Evolutionary conservation across 371 early-diverging fungal species (phyloP), one percentile per base, ranked within the genome.

Genomic region (Apophysomyces trapeziformis): DNA sequence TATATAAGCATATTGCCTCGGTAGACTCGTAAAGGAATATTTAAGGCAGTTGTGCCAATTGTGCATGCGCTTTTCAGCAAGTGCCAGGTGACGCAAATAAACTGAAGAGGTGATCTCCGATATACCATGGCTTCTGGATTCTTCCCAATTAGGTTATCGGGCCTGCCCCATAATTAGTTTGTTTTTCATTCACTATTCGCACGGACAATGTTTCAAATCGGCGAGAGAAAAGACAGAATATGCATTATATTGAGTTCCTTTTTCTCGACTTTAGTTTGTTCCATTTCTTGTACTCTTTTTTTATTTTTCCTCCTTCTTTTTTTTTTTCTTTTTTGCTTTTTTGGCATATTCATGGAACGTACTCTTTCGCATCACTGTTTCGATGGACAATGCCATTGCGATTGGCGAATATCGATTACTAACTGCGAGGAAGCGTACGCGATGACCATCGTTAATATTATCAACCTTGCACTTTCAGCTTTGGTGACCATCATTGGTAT

Each of bases 361-460:
- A 69, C 67, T 14, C 66, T 76, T 16, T 57, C 58, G 9, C 64
- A 57, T 9, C 67, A 67, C 58, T 76, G 74, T 60, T 43, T 63
- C 14, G 68, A 68, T 11, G 61, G 57, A n/a, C 54, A 61, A 38
- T 72, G 73, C 26, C 71, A 73, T 36, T 73, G 73, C 41, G 76
- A 76, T 61, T 76, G 76, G 76, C 63, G 76, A 35, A n/a, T 76
- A 2, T 67, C 66, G 3, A 66, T 73, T 14, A 32, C 64, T 8
- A 65, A 54, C 13, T 73, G 76, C 32, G 65, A 66, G 59, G 73
- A 70, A 41, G 50, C 59, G 12, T 43, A 62, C 9, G 67, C 68
- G 8, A 41, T 66, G 16, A 46, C 46, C 26, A 59, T 70, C 35
- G 62, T 76, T 36, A 63, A 70, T 37, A 63, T 70, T 14, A 26